phyloP scores from a whole-genome alignment of 768 basidiomycete genomes.

The Clavulina sp. region DNA sequence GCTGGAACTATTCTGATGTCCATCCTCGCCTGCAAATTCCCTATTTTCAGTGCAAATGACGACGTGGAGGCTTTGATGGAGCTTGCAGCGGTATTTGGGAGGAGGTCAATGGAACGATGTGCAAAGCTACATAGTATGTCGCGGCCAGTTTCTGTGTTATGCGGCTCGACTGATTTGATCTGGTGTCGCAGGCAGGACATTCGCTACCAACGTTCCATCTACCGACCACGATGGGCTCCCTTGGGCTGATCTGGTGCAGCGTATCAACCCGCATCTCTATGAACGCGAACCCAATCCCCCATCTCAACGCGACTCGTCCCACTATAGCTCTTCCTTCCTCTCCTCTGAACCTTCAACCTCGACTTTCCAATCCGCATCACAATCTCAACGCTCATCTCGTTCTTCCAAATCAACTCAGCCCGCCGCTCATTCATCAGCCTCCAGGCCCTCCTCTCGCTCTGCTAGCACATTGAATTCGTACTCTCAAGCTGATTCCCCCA shows the following conservation, averaged over 20 bases:
- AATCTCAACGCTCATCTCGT: not conserved
- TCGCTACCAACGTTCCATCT: conserved; percentile 78
- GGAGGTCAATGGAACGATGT: conserved; percentile 61
- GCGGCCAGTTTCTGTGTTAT: not conserved
- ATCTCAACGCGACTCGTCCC: too few species aligned
- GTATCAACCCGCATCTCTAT: conserved; percentile 46
- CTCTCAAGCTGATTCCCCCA: too few species aligned
- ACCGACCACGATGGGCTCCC: conserved; percentile 45
- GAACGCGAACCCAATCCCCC: conserved; percentile 34
- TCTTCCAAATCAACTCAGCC: conserved; percentile 17
- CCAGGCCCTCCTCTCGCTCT: not conserved
- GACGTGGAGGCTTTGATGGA: conserved; percentile 95
- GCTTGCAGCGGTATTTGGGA: conserved; percentile 73
- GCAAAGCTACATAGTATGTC: conserved; percentile 77
- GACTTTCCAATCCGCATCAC: not conserved
- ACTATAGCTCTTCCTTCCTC: too few species aligned
- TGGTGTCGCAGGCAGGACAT: conserved; percentile 59
- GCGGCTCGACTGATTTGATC: not conserved
- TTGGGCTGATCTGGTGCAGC: conserved; percentile 60
- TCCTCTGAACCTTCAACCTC: too few species aligned
- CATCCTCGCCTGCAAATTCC: conserved; percentile 84
- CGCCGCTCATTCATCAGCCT: not conserved
- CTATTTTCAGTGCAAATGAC: conserved; percentile 82
- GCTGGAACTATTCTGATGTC: conserved; percentile 84
- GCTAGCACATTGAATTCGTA: too few species aligned